These are phyloP conservation scores for Leccinum glutinopallens DNA, from an alignment of 1,284 basidiomycete species.

Conservation along the genomic window DNA sequence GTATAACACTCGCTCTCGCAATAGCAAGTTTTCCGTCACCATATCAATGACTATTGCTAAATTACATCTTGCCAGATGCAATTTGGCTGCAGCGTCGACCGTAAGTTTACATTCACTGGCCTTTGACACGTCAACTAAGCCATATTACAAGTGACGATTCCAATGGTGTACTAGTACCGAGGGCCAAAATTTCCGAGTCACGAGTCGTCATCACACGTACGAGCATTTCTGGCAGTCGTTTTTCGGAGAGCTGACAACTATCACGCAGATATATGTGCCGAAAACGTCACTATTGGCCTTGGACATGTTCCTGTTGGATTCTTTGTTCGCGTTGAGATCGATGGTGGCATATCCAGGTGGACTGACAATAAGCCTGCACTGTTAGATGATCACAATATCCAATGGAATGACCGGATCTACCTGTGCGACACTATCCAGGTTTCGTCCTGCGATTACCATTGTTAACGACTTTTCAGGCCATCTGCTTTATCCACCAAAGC, in stretches of 20 bases:
- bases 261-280: conserved; percentile 11
- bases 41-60: too few species aligned
- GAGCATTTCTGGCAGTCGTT: not conserved
- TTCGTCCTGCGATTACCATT: not conserved
- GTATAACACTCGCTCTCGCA: too few species aligned
- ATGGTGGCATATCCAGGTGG: not conserved
- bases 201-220: conserved; percentile 7
- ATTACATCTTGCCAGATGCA: too few species aligned
- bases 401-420: conserved; percentile 16
- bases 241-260: not conserved
- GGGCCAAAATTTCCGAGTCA: not conserved
- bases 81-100: too few species aligned
- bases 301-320: conserved; percentile 16
- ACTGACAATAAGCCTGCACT: conserved; percentile 7
- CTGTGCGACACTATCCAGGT: conserved; percentile 2
- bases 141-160: too few species aligned
- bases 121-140: not conserved
- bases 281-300: conserved; percentile 10
- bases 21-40: too few species aligned
- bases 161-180: not conserved
- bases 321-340: conserved; percentile 6
- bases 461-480: conserved; percentile 9
- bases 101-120: too few species aligned
- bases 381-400: conserved; percentile 3
- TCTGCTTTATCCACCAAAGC: not conserved